These are phyloP conservation scores for Entomortierella lignicola DNA, from an alignment of 192 early-diverging fungal genomes.

Conservation along the genomic window DNA sequence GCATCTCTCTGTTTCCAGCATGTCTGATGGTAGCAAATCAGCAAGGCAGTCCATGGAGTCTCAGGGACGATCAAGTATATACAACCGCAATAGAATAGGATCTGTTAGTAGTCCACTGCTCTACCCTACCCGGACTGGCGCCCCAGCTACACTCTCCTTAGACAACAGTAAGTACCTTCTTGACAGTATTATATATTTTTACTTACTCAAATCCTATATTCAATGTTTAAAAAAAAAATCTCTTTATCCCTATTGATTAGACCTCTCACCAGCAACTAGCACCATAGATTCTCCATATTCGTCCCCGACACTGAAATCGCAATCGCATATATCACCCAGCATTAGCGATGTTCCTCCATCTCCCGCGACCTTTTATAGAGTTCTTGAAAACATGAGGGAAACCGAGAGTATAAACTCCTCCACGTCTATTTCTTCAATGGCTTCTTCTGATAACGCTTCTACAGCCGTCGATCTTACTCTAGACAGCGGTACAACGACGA, in stretches of 20 bases:
- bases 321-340: conserved; percentile 1
- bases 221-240: too few species aligned
- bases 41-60: conserved; percentile 23
- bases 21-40: conserved; percentile 19
- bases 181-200: background rate
- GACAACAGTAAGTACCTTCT: conserved; percentile 32
- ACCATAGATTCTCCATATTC: conserved; percentile 31
- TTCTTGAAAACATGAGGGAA: conserved; percentile 15
- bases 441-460: conserved; percentile 28
- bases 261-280: conserved; percentile 25
- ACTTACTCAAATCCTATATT: too few species aligned
- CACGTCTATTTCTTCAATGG: conserved; percentile 35
- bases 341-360: conserved; percentile 7
- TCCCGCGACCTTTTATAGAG: conserved; percentile 30
- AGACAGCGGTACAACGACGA: conserved; percentile 16
- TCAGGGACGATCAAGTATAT: conserved; percentile 32
- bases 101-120: background rate
- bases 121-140: background rate
- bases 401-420: conserved; percentile 37
- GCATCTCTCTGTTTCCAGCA: conserved; percentile 12
- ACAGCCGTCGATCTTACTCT: conserved; percentile 24
- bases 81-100: conserved; percentile 1
- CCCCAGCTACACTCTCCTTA: conserved; percentile 7
- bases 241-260: background rate
- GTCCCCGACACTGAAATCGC: conserved; percentile 23